phyloP scores from a whole-genome alignment of 2,329 filamentous ascomycete genomes.

The Exophiala alcalophila region DNA sequence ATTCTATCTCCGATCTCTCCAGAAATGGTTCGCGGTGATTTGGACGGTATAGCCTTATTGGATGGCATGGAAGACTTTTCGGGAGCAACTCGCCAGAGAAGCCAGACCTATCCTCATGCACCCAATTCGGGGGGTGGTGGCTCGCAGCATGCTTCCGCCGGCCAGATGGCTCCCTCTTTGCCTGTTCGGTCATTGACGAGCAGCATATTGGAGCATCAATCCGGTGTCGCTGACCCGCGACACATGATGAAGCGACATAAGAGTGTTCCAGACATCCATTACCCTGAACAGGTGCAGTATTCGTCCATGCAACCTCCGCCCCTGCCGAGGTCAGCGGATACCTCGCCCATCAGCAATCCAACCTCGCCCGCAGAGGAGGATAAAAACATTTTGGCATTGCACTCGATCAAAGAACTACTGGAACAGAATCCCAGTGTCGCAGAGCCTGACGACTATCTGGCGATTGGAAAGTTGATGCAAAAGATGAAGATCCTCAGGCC shows the following conservation, averaged over 20 bases:
- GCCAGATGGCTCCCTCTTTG: slow-evolving; percentile 26
- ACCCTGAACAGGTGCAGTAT: slow-evolving; percentile 41
- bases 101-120: slow-evolving; percentile 78
- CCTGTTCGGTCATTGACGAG: slow-evolving; percentile 30
- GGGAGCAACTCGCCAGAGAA: slow-evolving; percentile 69
- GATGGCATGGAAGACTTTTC: slow-evolving; percentile 37
- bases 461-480: slow-evolving; percentile 78
- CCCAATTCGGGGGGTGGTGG: slow-evolving; percentile 7
- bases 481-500: slow-evolving; percentile 70
- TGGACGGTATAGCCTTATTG: slow-evolving; percentile 5
- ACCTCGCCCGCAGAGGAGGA: slow-evolving; percentile 69
- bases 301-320: slow-evolving; percentile 42
- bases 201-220: slow-evolving; percentile 31
- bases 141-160: slow-evolving; percentile 48
- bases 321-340: slow-evolving; percentile 39
- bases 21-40: slow-evolving; percentile 14
- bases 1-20: slow-evolving; percentile 22
- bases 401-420: slow-evolving; percentile 79
- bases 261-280: slow-evolving; percentile 45
- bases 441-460: slow-evolving; percentile 73
- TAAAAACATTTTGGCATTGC: slow-evolving; percentile 76
- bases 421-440: slow-evolving; percentile 69
- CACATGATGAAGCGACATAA: slow-evolving; percentile 44
- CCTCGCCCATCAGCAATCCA: slow-evolving; percentile 56
- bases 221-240: slow-evolving; percentile 31